Evolutionary conservation across 1,284 basidiomycete species (phyloP).

Genomic region (Neotropicomus parvogracilis): DNA sequence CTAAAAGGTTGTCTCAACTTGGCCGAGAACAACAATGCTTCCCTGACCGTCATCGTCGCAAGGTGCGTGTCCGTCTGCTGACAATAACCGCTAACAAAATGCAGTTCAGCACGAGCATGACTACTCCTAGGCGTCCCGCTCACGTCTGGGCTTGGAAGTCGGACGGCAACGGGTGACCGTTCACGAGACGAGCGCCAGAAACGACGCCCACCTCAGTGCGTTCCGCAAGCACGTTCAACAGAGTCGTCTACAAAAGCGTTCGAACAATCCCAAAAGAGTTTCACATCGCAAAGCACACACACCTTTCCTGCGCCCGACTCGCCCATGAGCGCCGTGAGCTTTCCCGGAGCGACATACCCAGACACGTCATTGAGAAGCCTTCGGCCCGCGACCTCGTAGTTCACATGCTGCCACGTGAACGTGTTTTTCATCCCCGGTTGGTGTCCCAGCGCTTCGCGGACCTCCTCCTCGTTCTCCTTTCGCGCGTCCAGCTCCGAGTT

Average conservation of each 20-base stretch:
- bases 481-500: slow-evolving; percentile 31
- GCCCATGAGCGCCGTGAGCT: slow-evolving; percentile 75
- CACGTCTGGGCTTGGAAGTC: slow-evolving; percentile 75
- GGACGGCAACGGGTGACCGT: slow-evolving; percentile 65
- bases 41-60: slow-evolving; percentile 73
- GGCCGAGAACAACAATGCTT: slow-evolving; percentile 82
- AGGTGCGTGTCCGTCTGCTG: slow-evolving; percentile 82
- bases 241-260: slow-evolving; percentile 53
- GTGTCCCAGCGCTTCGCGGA: slow-evolving; percentile 8
- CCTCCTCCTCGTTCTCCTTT: slow-evolving; percentile 10
- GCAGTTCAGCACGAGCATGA: neutral
- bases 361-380: slow-evolving; percentile 74
- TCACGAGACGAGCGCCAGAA: slow-evolving; percentile 73
- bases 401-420: slow-evolving; percentile 63
- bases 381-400: slow-evolving; percentile 58
- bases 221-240: slow-evolving; percentile 81
- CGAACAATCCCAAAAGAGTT: slow-evolving; percentile 11
- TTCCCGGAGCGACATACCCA: slow-evolving; percentile 81
- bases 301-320: slow-evolving; percentile 79
- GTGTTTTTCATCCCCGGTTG: slow-evolving; percentile 31
- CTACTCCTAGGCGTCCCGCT: slow-evolving; percentile 15
- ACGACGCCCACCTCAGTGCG: slow-evolving; percentile 81
- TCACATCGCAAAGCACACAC: slow-evolving; percentile 28
- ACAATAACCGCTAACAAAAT: slow-evolving; percentile 58
- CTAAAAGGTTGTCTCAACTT: slow-evolving; percentile 72